Evolutionary conservation across 495 filamentous ascomycete species (phyloP).

Genomic region (Podospora pseudopauciseta): DNA sequence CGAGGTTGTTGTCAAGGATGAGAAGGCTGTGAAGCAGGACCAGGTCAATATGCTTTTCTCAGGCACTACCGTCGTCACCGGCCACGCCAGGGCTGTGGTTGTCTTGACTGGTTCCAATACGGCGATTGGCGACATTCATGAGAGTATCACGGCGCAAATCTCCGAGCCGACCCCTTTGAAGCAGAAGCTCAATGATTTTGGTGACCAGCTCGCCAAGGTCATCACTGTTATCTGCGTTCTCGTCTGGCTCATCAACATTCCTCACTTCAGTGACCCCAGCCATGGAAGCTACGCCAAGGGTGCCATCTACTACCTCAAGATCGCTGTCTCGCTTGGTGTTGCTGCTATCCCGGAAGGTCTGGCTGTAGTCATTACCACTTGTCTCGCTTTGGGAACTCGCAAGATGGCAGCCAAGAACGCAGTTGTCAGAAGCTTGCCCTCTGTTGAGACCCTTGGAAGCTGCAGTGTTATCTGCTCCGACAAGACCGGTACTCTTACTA

Average conservation of each 20-base stretch:
- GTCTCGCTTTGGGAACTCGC: conserved; percentile 89
- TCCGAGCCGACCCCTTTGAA: conserved; percentile 96
- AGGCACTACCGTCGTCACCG: conserved; percentile 93
- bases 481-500: conserved; percentile 97
- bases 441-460: conserved; percentile 96
- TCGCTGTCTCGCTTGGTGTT: conserved; percentile 96
- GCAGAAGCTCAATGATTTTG: conserved; percentile 98
- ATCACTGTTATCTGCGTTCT: conserved; percentile 94
- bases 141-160: conserved; percentile 96
- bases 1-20: conserved; percentile 60
- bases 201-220: conserved; percentile 93
- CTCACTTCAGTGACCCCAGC: conserved; percentile 90
- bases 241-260: conserved; percentile 98
- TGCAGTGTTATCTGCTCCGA: conserved; percentile 99
- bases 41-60: conserved; percentile 98
- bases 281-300: conserved; percentile 96
- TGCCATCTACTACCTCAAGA: conserved; percentile 99
- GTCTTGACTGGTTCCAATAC: conserved; percentile 87
- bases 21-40: conserved; percentile 92
- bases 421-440: conserved; percentile 90
- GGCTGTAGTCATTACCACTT: conserved; percentile 97
- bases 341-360: conserved; percentile 96
- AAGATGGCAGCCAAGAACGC: conserved; percentile 91
- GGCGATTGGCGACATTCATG: conserved; percentile 97
- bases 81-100: conserved; percentile 88